A percentile compares a stretch with the other conserved stretches of the same genome.
These are phyloP conservation scores for Arctium minus DNA, from an alignment of 129 eudicot species.

Conservation along the genomic window DNA sequence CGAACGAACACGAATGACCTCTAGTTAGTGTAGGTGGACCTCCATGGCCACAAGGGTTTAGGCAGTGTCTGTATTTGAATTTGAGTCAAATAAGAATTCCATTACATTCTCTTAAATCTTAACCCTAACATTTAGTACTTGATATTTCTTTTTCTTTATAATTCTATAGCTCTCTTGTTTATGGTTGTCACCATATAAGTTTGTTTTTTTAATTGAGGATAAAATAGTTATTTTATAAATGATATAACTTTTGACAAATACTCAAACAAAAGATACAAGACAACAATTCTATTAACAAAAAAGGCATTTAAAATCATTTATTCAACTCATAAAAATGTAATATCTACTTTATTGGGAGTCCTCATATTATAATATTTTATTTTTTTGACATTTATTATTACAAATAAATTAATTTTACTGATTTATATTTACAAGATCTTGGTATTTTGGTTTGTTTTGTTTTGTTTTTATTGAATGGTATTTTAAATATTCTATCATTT, in stretches of 20 bases:
- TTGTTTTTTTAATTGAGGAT: not conserved
- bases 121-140: no score
- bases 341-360: conserved; percentile 28
- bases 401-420: not conserved
- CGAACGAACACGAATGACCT: no score
- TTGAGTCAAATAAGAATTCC: no score
- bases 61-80: no score
- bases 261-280: not conserved
- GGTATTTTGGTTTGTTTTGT: not conserved
- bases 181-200: not conserved
- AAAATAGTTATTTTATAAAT: not conserved
- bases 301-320: conserved; percentile 3
- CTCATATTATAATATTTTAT: conserved; percentile 2
- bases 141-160: not conserved
- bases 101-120: no score
- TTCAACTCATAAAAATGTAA: conserved; percentile 25
- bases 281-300: not conserved
- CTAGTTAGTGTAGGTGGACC: no score
- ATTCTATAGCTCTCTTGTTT: not conserved
- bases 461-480: not conserved
- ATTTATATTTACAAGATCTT: not conserved
- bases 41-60: no score
- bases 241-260: not conserved
- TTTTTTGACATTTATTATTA: conserved; percentile 15
- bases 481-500: not conserved